These are phyloP conservation scores for Agrocybe chaxingu DNA, from an alignment of 768 basidiomycete species.

Conservation along the genomic window DNA sequence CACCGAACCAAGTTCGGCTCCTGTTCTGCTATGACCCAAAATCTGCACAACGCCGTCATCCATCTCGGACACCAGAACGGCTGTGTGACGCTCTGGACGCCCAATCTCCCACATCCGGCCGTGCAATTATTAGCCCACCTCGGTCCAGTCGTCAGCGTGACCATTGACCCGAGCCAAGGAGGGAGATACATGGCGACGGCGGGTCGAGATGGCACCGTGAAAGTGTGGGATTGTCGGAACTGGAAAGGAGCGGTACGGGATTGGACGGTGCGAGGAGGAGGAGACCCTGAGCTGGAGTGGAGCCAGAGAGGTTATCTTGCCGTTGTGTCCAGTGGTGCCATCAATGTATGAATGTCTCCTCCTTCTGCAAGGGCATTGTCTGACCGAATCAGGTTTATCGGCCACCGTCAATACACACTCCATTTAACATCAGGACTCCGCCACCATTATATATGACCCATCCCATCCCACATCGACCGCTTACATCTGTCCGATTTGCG, in stretches of 20 bases:
- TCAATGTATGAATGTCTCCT: conserved; percentile 56
- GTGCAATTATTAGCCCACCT: conserved; percentile 90
- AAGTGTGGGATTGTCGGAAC: conserved; percentile 96
- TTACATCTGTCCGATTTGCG: conserved; percentile 75
- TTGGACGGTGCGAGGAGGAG: conserved; percentile 67
- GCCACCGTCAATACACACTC: conserved; percentile 58
- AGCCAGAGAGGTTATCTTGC: conserved; percentile 82
- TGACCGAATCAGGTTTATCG: conserved; percentile 59
- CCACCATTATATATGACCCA: conserved; percentile 91
- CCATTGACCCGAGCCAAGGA: conserved; percentile 80
- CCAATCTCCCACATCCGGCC: conserved; percentile 87
- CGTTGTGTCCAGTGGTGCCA: conserved; percentile 77
- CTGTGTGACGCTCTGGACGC: conserved; percentile 95
- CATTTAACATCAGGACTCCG: conserved; percentile 42
- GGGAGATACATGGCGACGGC: conserved; percentile 91
- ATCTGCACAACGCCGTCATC: conserved; percentile 89
- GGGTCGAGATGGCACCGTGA: conserved; percentile 85
- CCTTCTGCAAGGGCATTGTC: background rate
- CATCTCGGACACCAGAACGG: conserved; percentile 95
- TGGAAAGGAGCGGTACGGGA: conserved; percentile 87
- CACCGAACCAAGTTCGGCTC: conserved; percentile 90
- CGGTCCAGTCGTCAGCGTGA: conserved; percentile 78
- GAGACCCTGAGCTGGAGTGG: conserved; percentile 71
- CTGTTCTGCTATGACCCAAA: conserved; percentile 85
- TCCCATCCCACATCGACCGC: conserved; percentile 74